Evolutionary conservation across 2,329 filamentous ascomycete species (phyloP).

Genomic region (Venturia nashicola): DNA sequence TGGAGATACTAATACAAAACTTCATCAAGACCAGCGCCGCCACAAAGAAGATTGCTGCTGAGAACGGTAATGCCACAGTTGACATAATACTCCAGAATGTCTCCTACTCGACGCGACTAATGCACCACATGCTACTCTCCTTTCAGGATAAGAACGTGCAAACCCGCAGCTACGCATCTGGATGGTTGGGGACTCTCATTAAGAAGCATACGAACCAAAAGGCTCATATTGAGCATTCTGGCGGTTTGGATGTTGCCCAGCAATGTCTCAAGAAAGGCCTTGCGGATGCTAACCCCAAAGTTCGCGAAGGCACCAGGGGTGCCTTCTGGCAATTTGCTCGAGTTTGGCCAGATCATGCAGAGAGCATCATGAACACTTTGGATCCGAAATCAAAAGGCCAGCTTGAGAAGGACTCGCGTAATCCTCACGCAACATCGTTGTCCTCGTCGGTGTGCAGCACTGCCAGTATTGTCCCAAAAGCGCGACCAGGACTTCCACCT

Average conservation of each 20-base stretch:
- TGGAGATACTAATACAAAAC: conserved; percentile 78
- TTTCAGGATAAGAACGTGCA: conserved; percentile 90
- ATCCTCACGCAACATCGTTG: conserved; percentile 50
- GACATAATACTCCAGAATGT: conserved; percentile 67
- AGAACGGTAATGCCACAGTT: conserved; percentile 71
- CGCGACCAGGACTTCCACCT: conserved; percentile 27
- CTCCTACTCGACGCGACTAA: conserved; percentile 65
- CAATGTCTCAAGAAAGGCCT: conserved; percentile 84
- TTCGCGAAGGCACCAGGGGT: conserved; percentile 72
- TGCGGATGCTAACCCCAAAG: conserved; percentile 78
- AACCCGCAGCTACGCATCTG: conserved; percentile 63
- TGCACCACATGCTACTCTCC: conserved; percentile 75
- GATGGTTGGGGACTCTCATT: conserved; percentile 76
- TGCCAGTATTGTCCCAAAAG: conserved; percentile 23
- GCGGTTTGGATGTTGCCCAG: conserved; percentile 70
- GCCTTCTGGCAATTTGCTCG: conserved; percentile 77
- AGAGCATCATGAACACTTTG: conserved; percentile 59
- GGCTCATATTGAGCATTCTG: conserved; percentile 68
- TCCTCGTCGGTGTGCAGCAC: conserved; percentile 36
- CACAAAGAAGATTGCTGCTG: conserved; percentile 85
- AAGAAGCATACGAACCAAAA: conserved; percentile 69
- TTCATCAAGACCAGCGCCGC: conserved; percentile 80
- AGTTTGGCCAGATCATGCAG: conserved; percentile 64
- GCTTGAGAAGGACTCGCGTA: conserved; percentile 71
- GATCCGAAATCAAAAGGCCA: conserved; percentile 69